These are phyloP conservation scores for Fraxinus cuspidata DNA, from an alignment of 257 asterid genomes.

Conservation along the genomic window DNA sequence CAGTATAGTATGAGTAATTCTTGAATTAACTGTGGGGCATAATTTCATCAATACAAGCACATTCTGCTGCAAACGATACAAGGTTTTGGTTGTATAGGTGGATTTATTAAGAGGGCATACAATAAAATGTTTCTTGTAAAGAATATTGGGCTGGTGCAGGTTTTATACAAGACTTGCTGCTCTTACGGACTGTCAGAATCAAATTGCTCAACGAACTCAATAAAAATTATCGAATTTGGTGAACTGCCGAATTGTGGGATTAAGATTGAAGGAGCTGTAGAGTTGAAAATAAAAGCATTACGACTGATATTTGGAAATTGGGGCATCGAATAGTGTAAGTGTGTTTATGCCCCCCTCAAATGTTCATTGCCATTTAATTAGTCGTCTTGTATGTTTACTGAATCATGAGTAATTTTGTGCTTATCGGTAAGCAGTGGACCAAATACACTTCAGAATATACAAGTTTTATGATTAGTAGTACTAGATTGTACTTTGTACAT, in stretches of 20 bases:
- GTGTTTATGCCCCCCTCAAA: no score
- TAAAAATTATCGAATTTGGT: no score
- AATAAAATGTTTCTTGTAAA: no score
- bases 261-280: no score
- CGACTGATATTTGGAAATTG: no score
- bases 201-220: background rate
- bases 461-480: background rate
- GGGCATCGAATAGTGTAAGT: no score
- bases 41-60: background rate
- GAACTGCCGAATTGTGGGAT: no score
- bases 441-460: background rate
- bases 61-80: background rate
- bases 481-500: no score
- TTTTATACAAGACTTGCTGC: background rate
- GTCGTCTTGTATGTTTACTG: background rate
- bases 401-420: no score
- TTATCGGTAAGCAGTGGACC: background rate
- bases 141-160: no score
- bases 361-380: background rate
- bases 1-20: constrained; percentile 20
- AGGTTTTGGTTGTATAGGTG: background rate
- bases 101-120: background rate
- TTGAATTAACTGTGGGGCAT: no score
- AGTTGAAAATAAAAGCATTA: background rate
- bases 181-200: background rate